Evolutionary conservation across 768 basidiomycete species (phyloP), one percentile per base, ranked within the genome.

Genomic region (Nevesoporus exiguus): DNA sequence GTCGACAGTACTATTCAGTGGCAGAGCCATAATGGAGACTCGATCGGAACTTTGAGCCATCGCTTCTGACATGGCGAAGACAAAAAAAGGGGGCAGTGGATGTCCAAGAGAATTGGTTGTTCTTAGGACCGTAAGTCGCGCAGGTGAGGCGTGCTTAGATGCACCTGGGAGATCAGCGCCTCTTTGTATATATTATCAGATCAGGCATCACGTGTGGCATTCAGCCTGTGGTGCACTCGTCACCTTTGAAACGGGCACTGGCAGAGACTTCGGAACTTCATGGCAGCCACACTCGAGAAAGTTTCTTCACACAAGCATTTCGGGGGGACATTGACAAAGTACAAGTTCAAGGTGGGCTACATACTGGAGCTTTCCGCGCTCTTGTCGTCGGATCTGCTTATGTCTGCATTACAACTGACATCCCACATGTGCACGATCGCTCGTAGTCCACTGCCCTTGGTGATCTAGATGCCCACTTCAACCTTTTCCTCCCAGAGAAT

Each of bases 281-380:
- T 70, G 61, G 48, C 61, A 39, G 7, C 31, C 24, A 62, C 65
- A 31, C 81, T 94, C 60, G 81, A 89, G 61, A 81, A 84, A 66
- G 57, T 93, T 17, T 88, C 90, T 1, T 77, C 82, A 10, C 93
- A 83, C 80, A 87, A 87, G 70, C 78, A 83, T 11, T 96, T 88
- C 57, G 86, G 81, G 53, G 97, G 96, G 22, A 80, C 81, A 51
- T 68, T 98, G 52, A 79, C 74, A 55, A 98, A 98, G 70, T 98
- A 92, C 77, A 89, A 83, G 73, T 90, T 88, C 77, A 87, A 83
- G 77, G 91, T 82, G 58, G 44, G 67, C 36, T 51, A 27, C 15
- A 5, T 14, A 7, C 15, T 36, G 34, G 3, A 17, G 7, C 34
- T 6, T 36, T 36, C 34, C 7, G 19, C 19, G 19, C 39, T 21